phyloP scores from a whole-genome alignment of 2,329 filamentous ascomycete genomes.

The Cordyceps pruinosa region DNA sequence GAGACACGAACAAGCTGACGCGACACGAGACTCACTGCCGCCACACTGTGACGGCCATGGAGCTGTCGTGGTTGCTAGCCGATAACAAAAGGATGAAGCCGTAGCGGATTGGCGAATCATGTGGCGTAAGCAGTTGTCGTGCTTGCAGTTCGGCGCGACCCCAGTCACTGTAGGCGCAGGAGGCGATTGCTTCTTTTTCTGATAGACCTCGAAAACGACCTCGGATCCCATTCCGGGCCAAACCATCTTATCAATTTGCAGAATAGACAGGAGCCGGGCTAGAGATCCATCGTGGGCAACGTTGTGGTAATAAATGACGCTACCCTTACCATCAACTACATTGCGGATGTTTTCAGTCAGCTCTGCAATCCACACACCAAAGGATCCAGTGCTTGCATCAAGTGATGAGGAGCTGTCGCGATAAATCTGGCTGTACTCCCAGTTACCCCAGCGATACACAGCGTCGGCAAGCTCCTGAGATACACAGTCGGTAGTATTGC shows the following conservation, averaged over 20 bases:
- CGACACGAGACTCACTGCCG: constrained; percentile 17
- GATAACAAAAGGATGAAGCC: constrained; percentile 20
- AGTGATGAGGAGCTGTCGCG: constrained; percentile 59
- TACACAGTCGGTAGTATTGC: constrained; percentile 51
- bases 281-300: constrained; percentile 74
- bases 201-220: constrained; percentile 69
- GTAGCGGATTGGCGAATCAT: constrained; percentile 21
- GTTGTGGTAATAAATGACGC: constrained; percentile 60
- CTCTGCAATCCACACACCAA: constrained; percentile 70
- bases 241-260: constrained; percentile 70
- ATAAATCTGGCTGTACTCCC: constrained; percentile 75
- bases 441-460: constrained; percentile 71
- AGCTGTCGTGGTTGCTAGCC: constrained; percentile 14
- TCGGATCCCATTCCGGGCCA: constrained; percentile 82
- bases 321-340: constrained; percentile 34
- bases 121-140: constrained; percentile 26
- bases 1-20: constrained; percentile 24
- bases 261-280: constrained; percentile 57
- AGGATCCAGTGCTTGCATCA: constrained; percentile 51
- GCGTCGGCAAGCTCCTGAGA: constrained; percentile 55
- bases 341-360: constrained; percentile 58
- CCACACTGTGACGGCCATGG: constrained; percentile 23
- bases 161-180: constrained; percentile 16
- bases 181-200: constrained; percentile 23
- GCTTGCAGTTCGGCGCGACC: constrained; percentile 19